Evolutionary conservation across 2,329 filamentous ascomycete species (phyloP).

Genomic region (Claviceps sp.): DNA sequence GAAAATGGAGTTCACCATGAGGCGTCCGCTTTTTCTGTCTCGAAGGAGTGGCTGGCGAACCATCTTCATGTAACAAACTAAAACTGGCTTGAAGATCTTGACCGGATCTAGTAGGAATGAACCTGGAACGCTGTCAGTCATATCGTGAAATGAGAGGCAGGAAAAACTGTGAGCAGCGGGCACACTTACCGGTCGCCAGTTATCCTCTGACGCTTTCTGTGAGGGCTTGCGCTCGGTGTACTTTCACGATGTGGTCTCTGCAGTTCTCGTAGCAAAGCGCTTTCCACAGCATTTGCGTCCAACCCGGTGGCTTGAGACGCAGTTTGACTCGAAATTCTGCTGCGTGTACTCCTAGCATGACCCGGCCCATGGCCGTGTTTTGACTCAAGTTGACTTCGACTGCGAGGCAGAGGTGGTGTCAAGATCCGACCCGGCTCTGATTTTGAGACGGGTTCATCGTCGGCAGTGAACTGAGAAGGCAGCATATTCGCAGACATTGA

Average conservation of each 20-base stretch:
- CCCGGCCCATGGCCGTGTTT: slow-evolving; percentile 24
- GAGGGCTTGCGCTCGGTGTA: slow-evolving; percentile 39
- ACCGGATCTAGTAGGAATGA: slow-evolving; percentile 87
- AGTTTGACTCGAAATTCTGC: slow-evolving; percentile 22
- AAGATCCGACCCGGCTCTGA: slow-evolving; percentile 22
- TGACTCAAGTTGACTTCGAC: slow-evolving; percentile 29
- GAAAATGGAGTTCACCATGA: slow-evolving; percentile 85
- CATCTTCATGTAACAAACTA: slow-evolving; percentile 81
- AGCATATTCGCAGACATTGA: slow-evolving; percentile 17
- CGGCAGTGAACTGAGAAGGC: neutral
- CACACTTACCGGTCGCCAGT: slow-evolving; percentile 44
- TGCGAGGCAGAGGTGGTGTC: slow-evolving; percentile 32
- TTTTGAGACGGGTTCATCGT: neutral
- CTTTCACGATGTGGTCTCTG: slow-evolving; percentile 37
- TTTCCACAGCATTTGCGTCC: slow-evolving; percentile 37
- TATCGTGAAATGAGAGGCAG: neutral
- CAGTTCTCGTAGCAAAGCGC: slow-evolving; percentile 38
- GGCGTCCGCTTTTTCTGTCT: slow-evolving; percentile 73
- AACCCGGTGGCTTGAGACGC: slow-evolving; percentile 24
- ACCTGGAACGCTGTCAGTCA: slow-evolving; percentile 40
- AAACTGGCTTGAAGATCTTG: slow-evolving; percentile 91
- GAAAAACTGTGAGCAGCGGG: neutral
- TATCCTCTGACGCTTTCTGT: slow-evolving; percentile 45
- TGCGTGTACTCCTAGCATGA: slow-evolving; percentile 21
- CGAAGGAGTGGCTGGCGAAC: slow-evolving; percentile 81